Conservation (phyloP, 2,329 filamentous ascomycete genomes). For the Calonectria pauciramosa region DNA sequence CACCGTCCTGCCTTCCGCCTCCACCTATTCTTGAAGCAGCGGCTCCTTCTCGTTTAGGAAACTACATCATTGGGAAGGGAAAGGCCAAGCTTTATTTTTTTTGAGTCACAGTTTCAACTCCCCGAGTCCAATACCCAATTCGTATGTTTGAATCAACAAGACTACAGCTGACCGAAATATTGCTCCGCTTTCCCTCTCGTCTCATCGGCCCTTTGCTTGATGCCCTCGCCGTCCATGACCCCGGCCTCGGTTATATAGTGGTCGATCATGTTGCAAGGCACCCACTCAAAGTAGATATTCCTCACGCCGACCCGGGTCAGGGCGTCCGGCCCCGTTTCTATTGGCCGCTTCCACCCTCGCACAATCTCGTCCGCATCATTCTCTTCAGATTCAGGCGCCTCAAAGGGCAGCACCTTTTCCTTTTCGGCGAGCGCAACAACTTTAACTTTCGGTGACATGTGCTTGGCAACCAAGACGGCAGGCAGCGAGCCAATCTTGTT, state of each 20-base stretch:
- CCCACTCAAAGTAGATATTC: slow-evolving; percentile 74
- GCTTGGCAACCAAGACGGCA: slow-evolving; percentile 67
- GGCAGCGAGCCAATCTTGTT: slow-evolving; percentile 78
- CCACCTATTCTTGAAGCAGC: slow-evolving; percentile 5
- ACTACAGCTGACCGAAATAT: slow-evolving; percentile 57
- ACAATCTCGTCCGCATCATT: slow-evolving; percentile 67
- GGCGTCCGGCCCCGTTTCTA: slow-evolving; percentile 1
- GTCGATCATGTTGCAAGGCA: slow-evolving; percentile 64
- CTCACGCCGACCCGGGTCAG: slow-evolving; percentile 50
- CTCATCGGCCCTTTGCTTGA: slow-evolving; percentile 54
- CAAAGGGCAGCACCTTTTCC: slow-evolving; percentile 69
- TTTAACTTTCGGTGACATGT: slow-evolving; percentile 59
- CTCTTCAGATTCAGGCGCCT: slow-evolving; percentile 59
- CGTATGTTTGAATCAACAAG: neutral
- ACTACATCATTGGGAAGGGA: neutral
- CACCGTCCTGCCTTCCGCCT: neutral
- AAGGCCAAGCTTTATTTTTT: neutral
- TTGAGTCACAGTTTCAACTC: slow-evolving; percentile 5
- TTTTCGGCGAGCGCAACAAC: slow-evolving; percentile 70
- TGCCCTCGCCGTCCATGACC: slow-evolving; percentile 54
- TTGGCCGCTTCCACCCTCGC: slow-evolving; percentile 57
- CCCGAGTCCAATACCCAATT: neutral
- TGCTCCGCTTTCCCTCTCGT: slow-evolving; percentile 53
- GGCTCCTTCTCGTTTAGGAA: slow-evolving; percentile 5
- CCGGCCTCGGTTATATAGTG: slow-evolving; percentile 69